Percentiles rank a stretch among this genome's conserved stretches.
phyloP scores from a whole-genome alignment of 78 protist species.

The Dictyostelium capitatum region DNA sequence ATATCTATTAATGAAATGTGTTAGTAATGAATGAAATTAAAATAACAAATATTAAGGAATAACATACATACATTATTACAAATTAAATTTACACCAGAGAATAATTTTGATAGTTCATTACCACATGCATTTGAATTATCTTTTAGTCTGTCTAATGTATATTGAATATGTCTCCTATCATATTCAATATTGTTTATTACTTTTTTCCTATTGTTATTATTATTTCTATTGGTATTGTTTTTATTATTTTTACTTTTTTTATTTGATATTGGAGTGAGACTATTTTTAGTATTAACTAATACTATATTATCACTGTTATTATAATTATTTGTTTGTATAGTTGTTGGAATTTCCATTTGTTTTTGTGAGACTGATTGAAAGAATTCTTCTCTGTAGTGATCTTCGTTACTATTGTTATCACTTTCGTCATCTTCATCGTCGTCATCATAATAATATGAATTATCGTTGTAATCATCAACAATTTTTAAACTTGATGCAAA shows the following conservation, averaged over 20 bases:
- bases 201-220: not conserved
- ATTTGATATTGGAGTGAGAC: not conserved
- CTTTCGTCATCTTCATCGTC: not conserved
- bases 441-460: too few species aligned
- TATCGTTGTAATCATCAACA: too few species aligned
- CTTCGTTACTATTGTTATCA: not conserved
- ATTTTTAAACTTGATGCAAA: too few species aligned
- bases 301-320: not conserved
- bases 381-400: slow-evolving; percentile 10
- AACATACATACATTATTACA: slow-evolving; percentile 15
- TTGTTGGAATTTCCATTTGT: not conserved
- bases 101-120: not conserved
- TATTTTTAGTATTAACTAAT: not conserved
- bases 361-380: slow-evolving; percentile 12
- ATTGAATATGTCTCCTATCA: not conserved
- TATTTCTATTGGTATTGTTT: not conserved
- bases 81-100: slow-evolving; percentile 2
- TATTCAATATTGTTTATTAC: not conserved
- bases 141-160: not conserved
- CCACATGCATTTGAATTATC: not conserved
- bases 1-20: not conserved
- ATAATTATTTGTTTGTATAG: not conserved
- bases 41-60: not conserved
- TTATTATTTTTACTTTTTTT: not conserved
- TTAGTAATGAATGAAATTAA: not conserved